Base-by-base conservation (phyloP, 306 rosid genomes). In the Alnus glutinosa region DNA sequence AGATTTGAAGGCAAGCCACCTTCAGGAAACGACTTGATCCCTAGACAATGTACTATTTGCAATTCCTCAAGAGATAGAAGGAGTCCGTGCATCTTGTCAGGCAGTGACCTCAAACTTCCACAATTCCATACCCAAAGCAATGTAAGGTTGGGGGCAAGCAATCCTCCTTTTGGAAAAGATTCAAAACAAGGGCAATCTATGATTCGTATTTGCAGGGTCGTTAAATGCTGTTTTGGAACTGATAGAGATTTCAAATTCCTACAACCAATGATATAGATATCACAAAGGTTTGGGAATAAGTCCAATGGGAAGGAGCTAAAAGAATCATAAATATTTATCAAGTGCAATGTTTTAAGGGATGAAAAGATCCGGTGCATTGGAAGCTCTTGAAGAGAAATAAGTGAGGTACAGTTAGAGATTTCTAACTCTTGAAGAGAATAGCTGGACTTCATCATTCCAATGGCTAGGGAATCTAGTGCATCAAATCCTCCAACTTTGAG, bases 121-220 rank as follows among this genome's bases (percentile, higher is more conserved):
- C 62, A 55, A 2, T 7, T 0, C 2, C 5, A 0, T 0, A 55
- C 28, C 0, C 4, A 6, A 7, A n/a, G 5, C 9, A 0, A 0
- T 39, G 5, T 4, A 5, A 77, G 63, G 11, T 39, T 77, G 1
- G 55, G 28, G 15, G 74, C 68, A 3, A 0, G 36, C 0, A 64
- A 34, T 66, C 64, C 80, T 52, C 18, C 67, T 6, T 13, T 19
- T 0, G 74, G 80, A 77, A 77, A 68, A 19, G 32, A 19, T 3
- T 0, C 62, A 55, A 55, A n/a, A 0, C 9, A 12, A 7, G 32
- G 62, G 28, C 62, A 55, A 7, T 7, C 10, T 8, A 7, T 5
- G 0, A 55, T 55, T 55, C 1, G 2, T 5, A 55, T n/a, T 0
- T 7, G 2, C 5, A 0, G 0, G 19, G 2, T 5, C 28, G 2